Conservation (phyloP, 257 asterid genomes). For the Jasminum sambac region DNA sequence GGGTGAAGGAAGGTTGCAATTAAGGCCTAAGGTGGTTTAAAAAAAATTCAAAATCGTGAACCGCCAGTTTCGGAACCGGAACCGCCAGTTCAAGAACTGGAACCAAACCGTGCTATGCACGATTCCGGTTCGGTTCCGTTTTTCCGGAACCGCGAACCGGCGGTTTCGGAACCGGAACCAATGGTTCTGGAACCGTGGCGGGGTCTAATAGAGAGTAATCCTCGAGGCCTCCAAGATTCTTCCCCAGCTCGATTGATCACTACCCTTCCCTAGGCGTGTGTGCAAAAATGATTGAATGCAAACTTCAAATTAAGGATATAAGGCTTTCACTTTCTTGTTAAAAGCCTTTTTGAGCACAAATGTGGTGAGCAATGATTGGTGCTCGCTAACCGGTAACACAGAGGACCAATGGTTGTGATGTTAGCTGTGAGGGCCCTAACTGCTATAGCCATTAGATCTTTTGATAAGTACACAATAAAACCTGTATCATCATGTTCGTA, state of each 20-base stretch:
- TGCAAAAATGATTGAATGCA: slow-evolving; percentile 84
- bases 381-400: slow-evolving; percentile 83
- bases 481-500: slow-evolving; percentile 64
- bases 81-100: too few species aligned
- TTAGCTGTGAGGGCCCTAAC: slow-evolving; percentile 76
- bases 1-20: too few species aligned
- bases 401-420: slow-evolving; percentile 73
- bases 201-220: too few species aligned
- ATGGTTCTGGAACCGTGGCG: too few species aligned
- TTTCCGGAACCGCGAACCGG: too few species aligned
- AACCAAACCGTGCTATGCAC: too few species aligned
- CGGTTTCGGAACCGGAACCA: too few species aligned
- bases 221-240: slow-evolving; percentile 82
- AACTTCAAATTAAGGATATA: slow-evolving; percentile 73
- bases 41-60: too few species aligned
- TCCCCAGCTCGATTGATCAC: slow-evolving; percentile 82
- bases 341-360: slow-evolving; percentile 56
- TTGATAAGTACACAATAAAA: slow-evolving; percentile 65
- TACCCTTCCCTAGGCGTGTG: slow-evolving; percentile 81
- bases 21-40: too few species aligned
- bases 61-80: too few species aligned
- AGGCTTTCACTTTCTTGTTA: slow-evolving; percentile 63
- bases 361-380: slow-evolving; percentile 59
- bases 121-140: too few species aligned
- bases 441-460: slow-evolving; percentile 82